phyloP scores from a whole-genome alignment of 1,284 basidiomycete genomes.

The Ceratobasidium sp. region DNA sequence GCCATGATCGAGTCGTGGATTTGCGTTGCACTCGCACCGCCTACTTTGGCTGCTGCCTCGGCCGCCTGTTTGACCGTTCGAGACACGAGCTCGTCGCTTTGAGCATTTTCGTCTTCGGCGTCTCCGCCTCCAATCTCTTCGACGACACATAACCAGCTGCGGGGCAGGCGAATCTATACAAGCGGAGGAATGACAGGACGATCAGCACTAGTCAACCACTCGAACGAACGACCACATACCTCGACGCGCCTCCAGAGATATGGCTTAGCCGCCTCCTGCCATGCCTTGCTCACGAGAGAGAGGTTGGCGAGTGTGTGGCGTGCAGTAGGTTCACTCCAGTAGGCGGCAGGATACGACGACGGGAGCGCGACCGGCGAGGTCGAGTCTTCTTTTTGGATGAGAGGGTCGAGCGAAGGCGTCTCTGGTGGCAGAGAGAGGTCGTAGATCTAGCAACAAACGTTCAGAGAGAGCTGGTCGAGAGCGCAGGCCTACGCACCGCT shows the following conservation, averaged over 20 bases:
- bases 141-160: constrained; percentile 79
- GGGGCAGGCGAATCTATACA: constrained; percentile 64
- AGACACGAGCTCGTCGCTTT: constrained; percentile 53
- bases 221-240: constrained; percentile 55
- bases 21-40: constrained; percentile 63
- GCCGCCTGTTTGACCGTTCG: constrained; percentile 47
- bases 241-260: constrained; percentile 84
- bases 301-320: constrained; percentile 72
- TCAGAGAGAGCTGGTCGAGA: background rate
- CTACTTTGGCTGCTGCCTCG: constrained; percentile 64
- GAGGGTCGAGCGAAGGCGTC: constrained; percentile 73
- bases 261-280: constrained; percentile 80
- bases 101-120: constrained; percentile 57
- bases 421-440: constrained; percentile 66
- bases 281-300: constrained; percentile 76
- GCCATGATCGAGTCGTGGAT: constrained; percentile 69
- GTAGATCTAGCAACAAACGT: constrained; percentile 58
- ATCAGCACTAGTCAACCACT: background rate
- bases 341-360: constrained; percentile 72
- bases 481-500: background rate
- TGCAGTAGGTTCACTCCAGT: constrained; percentile 71
- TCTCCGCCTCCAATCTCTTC: constrained; percentile 79
- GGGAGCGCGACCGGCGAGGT: constrained; percentile 68
- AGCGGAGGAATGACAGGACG: background rate
- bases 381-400: constrained; percentile 60